A percentile compares a stretch with the other conserved stretches of the same genome.
Evolutionary conservation across 2,329 filamentous ascomycete species (phyloP).

Genomic region (Orbilia blumenaviensis): DNA sequence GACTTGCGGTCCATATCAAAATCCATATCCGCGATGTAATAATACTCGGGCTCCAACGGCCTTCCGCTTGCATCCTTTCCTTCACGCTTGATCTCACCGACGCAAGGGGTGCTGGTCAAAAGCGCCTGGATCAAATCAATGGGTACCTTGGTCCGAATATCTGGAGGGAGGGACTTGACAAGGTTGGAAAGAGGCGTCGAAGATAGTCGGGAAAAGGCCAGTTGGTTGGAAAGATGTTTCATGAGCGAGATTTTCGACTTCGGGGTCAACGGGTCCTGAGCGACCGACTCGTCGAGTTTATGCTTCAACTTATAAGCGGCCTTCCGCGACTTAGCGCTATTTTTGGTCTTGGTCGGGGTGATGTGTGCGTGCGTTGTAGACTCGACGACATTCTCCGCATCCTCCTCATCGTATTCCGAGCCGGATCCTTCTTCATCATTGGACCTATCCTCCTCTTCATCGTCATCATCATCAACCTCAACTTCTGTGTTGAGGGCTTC

Average conservation of each 20-base stretch:
- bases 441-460: slow-evolving; percentile 83
- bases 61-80: slow-evolving; percentile 97
- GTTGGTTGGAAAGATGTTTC: slow-evolving; percentile 93
- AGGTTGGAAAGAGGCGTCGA: slow-evolving; percentile 91
- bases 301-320: slow-evolving; percentile 35
- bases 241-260: slow-evolving; percentile 66
- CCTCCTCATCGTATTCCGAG: slow-evolving; percentile 22
- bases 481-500: slow-evolving; percentile 59
- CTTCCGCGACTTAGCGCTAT: neutral
- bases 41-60: slow-evolving; percentile 92
- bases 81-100: slow-evolving; percentile 86
- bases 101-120: slow-evolving; percentile 77
- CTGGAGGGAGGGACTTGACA: slow-evolving; percentile 78
- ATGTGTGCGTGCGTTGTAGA: neutral
- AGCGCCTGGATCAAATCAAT: slow-evolving; percentile 74
- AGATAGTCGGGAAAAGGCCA: slow-evolving; percentile 91
- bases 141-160: slow-evolving; percentile 67
- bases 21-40: slow-evolving; percentile 91
- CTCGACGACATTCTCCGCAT: slow-evolving; percentile 25
- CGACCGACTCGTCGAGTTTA: slow-evolving; percentile 57
- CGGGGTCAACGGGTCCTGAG: slow-evolving; percentile 61
- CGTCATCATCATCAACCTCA: slow-evolving; percentile 78
- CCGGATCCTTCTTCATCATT: slow-evolving; percentile 76
- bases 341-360: neutral
- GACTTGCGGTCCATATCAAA: slow-evolving; percentile 79